Evolutionary conservation across 768 basidiomycete genomes (phyloP).

Genomic region (Termitomyces sp.): DNA sequence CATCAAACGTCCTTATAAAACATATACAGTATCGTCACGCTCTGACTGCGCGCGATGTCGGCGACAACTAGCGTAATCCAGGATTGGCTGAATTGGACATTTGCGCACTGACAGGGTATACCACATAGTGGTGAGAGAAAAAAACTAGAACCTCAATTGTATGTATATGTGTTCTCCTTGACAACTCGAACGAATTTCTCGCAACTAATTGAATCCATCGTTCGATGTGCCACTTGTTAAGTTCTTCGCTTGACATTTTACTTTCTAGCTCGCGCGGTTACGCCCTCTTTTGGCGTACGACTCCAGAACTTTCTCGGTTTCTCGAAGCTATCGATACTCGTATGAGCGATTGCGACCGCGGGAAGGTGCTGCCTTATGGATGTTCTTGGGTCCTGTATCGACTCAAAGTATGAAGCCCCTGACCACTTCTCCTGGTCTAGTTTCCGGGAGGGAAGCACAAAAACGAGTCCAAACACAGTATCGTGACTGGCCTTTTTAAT

Average conservation of each 20-base stretch:
- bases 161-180: no score
- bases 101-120: no score
- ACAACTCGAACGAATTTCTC: no score
- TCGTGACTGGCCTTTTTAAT: conserved; percentile 60
- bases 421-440: conserved; percentile 54
- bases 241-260: conserved; percentile 53
- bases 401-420: conserved; percentile 45
- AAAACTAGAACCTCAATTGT: no score
- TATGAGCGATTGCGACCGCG: conserved; percentile 41
- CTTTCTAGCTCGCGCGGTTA: conserved; percentile 51
- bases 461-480: conserved; percentile 49
- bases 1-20: no score
- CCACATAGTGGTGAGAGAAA: no score
- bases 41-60: no score
- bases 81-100: no score
- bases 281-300: conserved; percentile 49
- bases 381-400: conserved; percentile 44
- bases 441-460: conserved; percentile 58
- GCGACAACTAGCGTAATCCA: no score
- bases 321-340: conserved; percentile 58
- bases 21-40: no score
- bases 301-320: conserved; percentile 60
- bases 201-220: no score
- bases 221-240: conserved; percentile 48
- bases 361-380: conserved; percentile 50